A percentile compares a stretch with the other conserved stretches of the same genome.
phyloP scores from a whole-genome alignment of 495 filamentous ascomycete species.

The Pyrenula massariospora region DNA sequence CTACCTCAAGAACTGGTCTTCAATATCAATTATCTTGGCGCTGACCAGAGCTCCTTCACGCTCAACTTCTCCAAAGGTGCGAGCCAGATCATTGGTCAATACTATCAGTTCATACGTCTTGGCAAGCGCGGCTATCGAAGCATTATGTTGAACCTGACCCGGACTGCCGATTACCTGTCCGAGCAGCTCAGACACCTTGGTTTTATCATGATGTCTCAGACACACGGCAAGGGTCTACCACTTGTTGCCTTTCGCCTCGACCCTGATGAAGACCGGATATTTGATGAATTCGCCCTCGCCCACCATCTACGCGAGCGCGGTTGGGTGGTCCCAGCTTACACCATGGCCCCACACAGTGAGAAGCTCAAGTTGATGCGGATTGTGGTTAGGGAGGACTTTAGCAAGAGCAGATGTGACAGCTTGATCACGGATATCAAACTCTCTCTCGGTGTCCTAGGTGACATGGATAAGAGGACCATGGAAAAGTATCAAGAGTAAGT shows the following conservation, averaged over 20 bases:
- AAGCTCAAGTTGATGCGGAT: constrained; percentile 76
- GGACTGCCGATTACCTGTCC: constrained; percentile 70
- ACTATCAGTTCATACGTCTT: constrained; percentile 88
- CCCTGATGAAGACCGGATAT: constrained; percentile 44
- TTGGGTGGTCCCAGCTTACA: constrained; percentile 90
- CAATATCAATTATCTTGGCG: constrained; percentile 95
- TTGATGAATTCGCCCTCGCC: constrained; percentile 73
- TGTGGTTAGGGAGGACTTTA: constrained; percentile 84
- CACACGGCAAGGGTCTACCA: constrained; percentile 60
- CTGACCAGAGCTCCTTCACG: constrained; percentile 94
- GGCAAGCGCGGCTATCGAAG: constrained; percentile 77
- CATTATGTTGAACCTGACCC: constrained; percentile 81
- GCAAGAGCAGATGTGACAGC: constrained; percentile 58
- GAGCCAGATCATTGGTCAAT: constrained; percentile 85
- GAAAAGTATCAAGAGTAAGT: constrained; percentile 51
- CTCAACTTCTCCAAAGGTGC: constrained; percentile 93
- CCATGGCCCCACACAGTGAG: constrained; percentile 77
- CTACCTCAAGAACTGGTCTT: constrained; percentile 86
- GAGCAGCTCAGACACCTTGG: constrained; percentile 55
- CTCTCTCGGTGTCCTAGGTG: constrained; percentile 51
- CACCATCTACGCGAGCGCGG: constrained; percentile 73
- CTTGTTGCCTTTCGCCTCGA: constrained; percentile 76
- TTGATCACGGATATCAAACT: constrained; percentile 64
- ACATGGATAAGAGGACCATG: constrained; percentile 61
- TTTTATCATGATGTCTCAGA: constrained; percentile 77